Evolutionary conservation across 192 early-diverging fungal genomes (phyloP).

Genomic region (Backusella parvicylindrica): DNA sequence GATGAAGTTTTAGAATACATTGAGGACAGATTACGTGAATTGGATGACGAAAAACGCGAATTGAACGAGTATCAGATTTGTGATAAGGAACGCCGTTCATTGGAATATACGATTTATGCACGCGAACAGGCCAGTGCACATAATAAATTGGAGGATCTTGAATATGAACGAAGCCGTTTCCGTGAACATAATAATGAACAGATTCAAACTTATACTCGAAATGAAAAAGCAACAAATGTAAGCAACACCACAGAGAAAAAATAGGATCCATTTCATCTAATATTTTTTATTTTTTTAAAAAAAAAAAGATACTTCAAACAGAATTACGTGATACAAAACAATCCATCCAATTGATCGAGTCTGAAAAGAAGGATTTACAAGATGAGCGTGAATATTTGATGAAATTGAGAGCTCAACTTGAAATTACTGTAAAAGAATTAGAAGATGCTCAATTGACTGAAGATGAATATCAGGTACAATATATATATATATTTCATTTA

Average conservation of each 20-base stretch:
- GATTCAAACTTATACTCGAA: constrained; percentile 17
- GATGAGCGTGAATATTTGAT: constrained; percentile 75
- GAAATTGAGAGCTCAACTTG: constrained; percentile 73
- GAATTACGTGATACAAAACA: constrained; percentile 56
- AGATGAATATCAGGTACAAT: constrained; percentile 42
- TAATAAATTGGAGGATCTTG: constrained; percentile 69
- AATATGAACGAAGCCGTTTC: constrained; percentile 49
- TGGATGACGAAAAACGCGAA: constrained; percentile 94
- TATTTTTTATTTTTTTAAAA: background rate
- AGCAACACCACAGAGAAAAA: too few relatives aligned
- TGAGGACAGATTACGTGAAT: constrained; percentile 81
- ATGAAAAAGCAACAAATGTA: constrained; percentile 22
- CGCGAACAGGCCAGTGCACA: constrained; percentile 82
- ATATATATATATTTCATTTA: background rate
- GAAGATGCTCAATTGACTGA: constrained; percentile 58
- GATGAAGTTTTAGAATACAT: constrained; percentile 85
- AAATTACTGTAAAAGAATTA: constrained; percentile 77
- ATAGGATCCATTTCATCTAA: too few relatives aligned
- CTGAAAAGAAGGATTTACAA: constrained; percentile 68
- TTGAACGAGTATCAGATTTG: constrained; percentile 82
- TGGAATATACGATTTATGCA: constrained; percentile 93
- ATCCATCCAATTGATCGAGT: constrained; percentile 58
- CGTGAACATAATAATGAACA: constrained; percentile 17
- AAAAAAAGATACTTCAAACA: constrained; percentile 40
- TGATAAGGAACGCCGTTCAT: constrained; percentile 80